Evolutionary conservation across 2,329 filamentous ascomycete species (phyloP), one percentile per base, ranked within the genome.

Genomic region (Aspergillus aculeatus): DNA sequence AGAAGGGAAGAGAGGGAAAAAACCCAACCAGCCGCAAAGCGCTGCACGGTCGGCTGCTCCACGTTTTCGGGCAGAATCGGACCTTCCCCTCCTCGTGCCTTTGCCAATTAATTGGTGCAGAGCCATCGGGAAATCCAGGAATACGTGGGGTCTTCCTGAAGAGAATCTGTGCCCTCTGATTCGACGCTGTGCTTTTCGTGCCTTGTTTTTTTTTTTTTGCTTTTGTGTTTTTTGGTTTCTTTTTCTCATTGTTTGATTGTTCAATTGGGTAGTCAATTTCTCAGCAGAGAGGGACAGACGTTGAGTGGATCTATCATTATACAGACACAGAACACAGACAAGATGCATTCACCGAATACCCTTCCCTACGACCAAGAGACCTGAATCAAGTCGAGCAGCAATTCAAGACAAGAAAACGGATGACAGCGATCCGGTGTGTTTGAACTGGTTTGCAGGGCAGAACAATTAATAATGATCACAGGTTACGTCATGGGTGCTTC

Each of bases 51-150:
- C 19, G 44, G 50, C 24, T 56, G 35, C 60, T 57, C 60, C 60
- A 62, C 57, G 60, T 57, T 59, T 54, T 60, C 60, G 60, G 60
- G 57, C 57, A 62, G 53, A 50, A 26, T 59, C 60, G 60, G 60
- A 60, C 54, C 14, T 16, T 19, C 6, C 38, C 16, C 38, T 16
- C 38, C 38, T 44, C 38, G 16, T 44, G 38, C n/a, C 5, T 9
- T 44, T 44, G 6, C 38, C 12, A 16, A 44, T 44, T 14, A 19
- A 55, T 55, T 55, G 53, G 53, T 48, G 29, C 11, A 47, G n/a
- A 44, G 7, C 10, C n/a, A 16, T 62, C 60, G 60, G 60, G 57
- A 54, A 38, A 26, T 59, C 56, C 57, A 62, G 60, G 60, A 48
- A 57, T 38, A 44, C 19, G 38, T 44, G 38, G 38, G 38, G 38